Evolutionary conservation across 192 early-diverging fungal species (phyloP), one percentile per base, ranked within the genome.

Genomic region (Pilaira anomala): DNA sequence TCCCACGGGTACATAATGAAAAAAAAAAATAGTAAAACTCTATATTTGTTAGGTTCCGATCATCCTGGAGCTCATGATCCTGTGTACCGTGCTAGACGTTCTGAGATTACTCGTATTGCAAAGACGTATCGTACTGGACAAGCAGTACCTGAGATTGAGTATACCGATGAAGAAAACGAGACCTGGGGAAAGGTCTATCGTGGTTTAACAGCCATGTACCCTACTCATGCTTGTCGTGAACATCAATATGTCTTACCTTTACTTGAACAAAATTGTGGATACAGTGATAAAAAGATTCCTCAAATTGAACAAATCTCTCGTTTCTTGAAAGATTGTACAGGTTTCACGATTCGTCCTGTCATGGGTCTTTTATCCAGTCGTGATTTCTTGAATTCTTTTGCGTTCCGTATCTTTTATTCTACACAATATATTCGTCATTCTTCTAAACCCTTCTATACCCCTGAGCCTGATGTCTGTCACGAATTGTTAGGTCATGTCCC

Each of bases 361-460:
- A 94, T 92, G 89, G 96, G 95, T 6, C 79, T 98, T 12, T 81
- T 98, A 51, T 91, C 91, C 44, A 87, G 90, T 28, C 80, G 96
- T 28, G 96, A 98, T 74, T 98, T 98, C 68, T 76, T 98, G 66
- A 98, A 98, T 72, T 90, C 88, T 25, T 84, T 98, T 72, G 96
- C 94, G 3, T 98, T 98, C 82, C 87, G 96, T 50, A 94, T 98
- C 6, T 98, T 98, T 82, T 91, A 95, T 76, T 90, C 87, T 44
- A 98, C 96, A 9, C 96, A 98, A 78, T 98, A 98, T 75, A 94
- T 98, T 73, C 91, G 96, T 25, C 96, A 98, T 71, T 85, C 89
- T 72, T 93, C 91, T 3, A 80, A 82, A 45, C 96, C 96, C 18
- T 79, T 93, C 44, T 97, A 95, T 72, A 97, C 95, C 3, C 95